These are phyloP conservation scores for Sporormia fimetaria DNA, from an alignment of 495 filamentous ascomycete species.

Conservation along the genomic window DNA sequence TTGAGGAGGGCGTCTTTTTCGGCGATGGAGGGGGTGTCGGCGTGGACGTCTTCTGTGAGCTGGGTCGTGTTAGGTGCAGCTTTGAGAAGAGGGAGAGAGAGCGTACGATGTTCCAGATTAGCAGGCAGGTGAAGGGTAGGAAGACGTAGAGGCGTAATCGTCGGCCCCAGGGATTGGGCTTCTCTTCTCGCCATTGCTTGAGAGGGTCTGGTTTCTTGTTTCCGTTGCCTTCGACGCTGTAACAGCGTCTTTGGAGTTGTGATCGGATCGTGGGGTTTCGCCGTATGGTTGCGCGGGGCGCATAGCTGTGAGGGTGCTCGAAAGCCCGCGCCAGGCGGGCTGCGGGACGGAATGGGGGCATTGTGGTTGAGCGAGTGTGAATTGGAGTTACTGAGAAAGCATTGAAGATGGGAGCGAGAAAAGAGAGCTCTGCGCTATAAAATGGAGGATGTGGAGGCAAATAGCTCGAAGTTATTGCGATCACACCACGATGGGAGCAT, in stretches of 20 bases:
- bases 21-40: conserved; percentile 56
- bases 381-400: too few species aligned
- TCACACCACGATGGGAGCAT: conserved; percentile 15
- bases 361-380: conserved; percentile 7
- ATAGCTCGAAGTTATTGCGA: conserved; percentile 1
- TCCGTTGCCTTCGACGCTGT: conserved; percentile 15
- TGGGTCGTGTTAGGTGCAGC: not conserved
- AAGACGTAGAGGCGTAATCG: conserved; percentile 46
- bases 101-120: conserved; percentile 59
- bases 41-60: conserved; percentile 33
- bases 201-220: conserved; percentile 7
- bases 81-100: not conserved
- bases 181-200: conserved; percentile 12
- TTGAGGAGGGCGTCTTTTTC: conserved; percentile 58
- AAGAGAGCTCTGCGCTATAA: too few species aligned
- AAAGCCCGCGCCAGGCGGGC: conserved; percentile 3
- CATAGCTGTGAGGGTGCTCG: conserved; percentile 2
- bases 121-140: conserved; percentile 47
- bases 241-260: conserved; percentile 2
- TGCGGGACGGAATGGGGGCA: conserved; percentile 13
- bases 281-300: not conserved
- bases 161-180: conserved; percentile 20
- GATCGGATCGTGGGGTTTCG: not conserved
- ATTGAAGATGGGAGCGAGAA: not conserved
- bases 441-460: too few species aligned